Conservation (phyloP, 768 basidiomycete species). For the Trametes villosa region DNA sequence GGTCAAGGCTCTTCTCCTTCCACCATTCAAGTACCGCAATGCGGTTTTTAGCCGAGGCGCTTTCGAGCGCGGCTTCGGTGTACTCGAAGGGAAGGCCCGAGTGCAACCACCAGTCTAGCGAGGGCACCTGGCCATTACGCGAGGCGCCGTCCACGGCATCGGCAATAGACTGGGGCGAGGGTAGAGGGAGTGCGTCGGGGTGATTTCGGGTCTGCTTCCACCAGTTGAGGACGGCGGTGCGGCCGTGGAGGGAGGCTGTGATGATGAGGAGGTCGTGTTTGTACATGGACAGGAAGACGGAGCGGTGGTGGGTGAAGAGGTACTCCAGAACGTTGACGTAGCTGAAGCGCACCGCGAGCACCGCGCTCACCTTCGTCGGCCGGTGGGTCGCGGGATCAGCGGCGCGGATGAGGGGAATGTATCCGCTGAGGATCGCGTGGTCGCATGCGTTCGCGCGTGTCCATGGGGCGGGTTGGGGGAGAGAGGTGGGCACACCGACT, state of each 20-base stretch:
- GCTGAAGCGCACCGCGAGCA: constrained; percentile 69
- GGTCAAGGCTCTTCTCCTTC: constrained; percentile 52
- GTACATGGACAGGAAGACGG: constrained; percentile 67
- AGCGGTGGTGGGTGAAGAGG: constrained; percentile 65
- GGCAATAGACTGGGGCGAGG: constrained; percentile 56
- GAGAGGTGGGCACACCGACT: constrained; percentile 71
- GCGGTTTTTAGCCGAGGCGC: constrained; percentile 78
- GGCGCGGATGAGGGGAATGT: constrained; percentile 61
- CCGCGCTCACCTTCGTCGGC: constrained; percentile 73
- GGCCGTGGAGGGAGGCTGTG: constrained; percentile 77
- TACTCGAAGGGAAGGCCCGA: constrained; percentile 73
- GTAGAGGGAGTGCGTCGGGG: constrained; percentile 60
- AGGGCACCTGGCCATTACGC: constrained; percentile 70
- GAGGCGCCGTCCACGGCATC: constrained; percentile 83
- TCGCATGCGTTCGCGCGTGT: constrained; percentile 69
- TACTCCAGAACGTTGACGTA: constrained; percentile 79
- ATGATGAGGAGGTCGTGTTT: constrained; percentile 73
- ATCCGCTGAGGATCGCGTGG: constrained; percentile 70
- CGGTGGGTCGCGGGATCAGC: constrained; percentile 57
- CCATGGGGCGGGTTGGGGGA: constrained; percentile 74
- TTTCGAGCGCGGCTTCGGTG: constrained; percentile 78
- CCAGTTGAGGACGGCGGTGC: constrained; percentile 76
- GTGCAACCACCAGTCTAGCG: constrained; percentile 81
- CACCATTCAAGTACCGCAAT: constrained; percentile 85
- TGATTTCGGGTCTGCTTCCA: constrained; percentile 71